These are phyloP conservation scores for Mesotaenium endlicherianum DNA, from an alignment of 139 green algal genomes.

Conservation along the genomic window DNA sequence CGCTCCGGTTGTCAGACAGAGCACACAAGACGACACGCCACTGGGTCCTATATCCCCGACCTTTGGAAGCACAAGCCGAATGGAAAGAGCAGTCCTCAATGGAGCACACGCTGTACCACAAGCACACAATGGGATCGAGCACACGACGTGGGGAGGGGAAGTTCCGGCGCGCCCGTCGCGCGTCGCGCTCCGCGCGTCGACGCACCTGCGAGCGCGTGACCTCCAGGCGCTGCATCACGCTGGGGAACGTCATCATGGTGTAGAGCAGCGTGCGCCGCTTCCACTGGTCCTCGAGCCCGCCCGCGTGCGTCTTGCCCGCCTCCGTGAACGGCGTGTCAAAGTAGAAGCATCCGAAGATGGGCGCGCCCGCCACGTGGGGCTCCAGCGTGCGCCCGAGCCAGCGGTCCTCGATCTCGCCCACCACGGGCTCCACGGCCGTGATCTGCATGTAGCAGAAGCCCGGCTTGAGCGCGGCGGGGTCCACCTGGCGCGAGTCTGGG, in stretches of 20 bases:
- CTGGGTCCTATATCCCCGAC: no score
- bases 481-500: slow-evolving; percentile 36
- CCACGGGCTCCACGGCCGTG: slow-evolving; percentile 41
- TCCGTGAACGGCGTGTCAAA: slow-evolving; percentile 49
- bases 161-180: no score
- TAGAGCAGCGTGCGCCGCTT: slow-evolving; percentile 46
- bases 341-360: slow-evolving; percentile 25
- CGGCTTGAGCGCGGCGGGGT: slow-evolving; percentile 28
- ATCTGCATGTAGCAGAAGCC: slow-evolving; percentile 51
- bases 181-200: no score
- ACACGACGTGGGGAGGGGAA: no score
- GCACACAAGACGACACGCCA: no score
- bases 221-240: slow-evolving; percentile 31
- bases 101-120: no score
- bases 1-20: no score
- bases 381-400: slow-evolving; percentile 28
- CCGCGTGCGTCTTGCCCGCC: slow-evolving; percentile 39
- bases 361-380: background rate
- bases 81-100: no score
- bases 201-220: slow-evolving; percentile 9
- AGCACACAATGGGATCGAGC: no score
- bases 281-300: slow-evolving; percentile 49
- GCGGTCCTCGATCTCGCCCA: slow-evolving; percentile 30
- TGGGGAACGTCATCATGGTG: slow-evolving; percentile 35
- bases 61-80: no score